Base-by-base conservation (phyloP, 306 rosid genomes). In the Cucurbita moschata region DNA sequence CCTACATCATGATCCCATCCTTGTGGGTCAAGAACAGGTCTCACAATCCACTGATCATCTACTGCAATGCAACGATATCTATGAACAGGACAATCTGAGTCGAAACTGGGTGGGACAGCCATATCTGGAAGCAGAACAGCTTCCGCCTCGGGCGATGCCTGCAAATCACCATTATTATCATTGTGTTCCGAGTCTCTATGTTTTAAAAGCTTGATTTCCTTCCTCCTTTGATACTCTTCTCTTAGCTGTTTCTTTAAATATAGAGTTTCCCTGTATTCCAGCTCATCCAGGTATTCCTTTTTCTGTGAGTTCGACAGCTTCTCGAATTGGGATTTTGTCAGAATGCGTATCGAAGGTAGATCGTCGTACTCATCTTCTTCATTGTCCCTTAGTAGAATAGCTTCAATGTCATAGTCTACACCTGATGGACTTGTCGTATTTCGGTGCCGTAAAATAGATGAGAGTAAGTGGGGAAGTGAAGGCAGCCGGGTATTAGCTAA, bases 1-100 rank as follows among this genome's bases (percentile, higher is more conserved):
- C 97, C 81, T 62, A 88, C 91, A 80, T 95, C 99, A 18, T 91
- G 97, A 87, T 95, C 99, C 96, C 95, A 91, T 76, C 97, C 97
- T 78, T 89, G 96, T 73, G 91, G 88, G 79, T 95, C 97, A 81
- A 88, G 92, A 85, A 91, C 97, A 55, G 99, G 97, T 77, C 96
- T 95, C 71, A 85, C 89, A 77, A 85, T 84, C 88, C 88, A 95
- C 73, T 85, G 90, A 40, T 89, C 97, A 82, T 77, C 71, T 10
- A 81, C 73, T 72, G 86, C 79, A 74, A 91, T 84, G 83, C 91
- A 86, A 65, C 90, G 97, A 43, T 95, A 95, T 85, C 96, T 91
- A 75, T 91, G 92, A 35, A 78, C 63, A 39, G 88, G 83, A 52
- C 82, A 84, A 64, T 89, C 77, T 5, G 91, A 81, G 76, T 86